These are phyloP conservation scores for Calonectria pseudoreteaudii DNA, from an alignment of 2,329 filamentous ascomycete genomes.

Conservation along the genomic window DNA sequence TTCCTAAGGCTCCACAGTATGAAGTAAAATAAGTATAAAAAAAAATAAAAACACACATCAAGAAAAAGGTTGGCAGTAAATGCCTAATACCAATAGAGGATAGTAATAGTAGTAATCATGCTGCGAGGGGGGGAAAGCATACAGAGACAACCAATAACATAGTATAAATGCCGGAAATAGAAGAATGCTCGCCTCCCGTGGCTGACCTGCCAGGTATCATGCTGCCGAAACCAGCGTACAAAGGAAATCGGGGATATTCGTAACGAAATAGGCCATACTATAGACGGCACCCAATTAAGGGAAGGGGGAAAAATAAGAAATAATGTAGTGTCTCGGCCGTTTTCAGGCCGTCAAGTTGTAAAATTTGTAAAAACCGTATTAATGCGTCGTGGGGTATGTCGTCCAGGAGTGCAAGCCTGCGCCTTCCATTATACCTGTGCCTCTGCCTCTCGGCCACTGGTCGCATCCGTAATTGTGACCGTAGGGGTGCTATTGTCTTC, in stretches of 20 bases:
- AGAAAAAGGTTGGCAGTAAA: not conserved
- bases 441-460: not conserved
- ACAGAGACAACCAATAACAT: conserved; percentile 22
- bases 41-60: not conserved
- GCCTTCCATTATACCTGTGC: conserved; percentile 7
- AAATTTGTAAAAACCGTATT: conserved; percentile 26
- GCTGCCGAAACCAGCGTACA: conserved; percentile 25
- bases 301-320: not conserved
- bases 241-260: conserved; percentile 16
- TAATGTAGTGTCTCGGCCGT: not conserved
- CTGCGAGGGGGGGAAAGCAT: conserved; percentile 14
- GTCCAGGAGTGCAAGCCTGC: conserved; percentile 4
- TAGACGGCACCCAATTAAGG: conserved; percentile 1
- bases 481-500: not conserved
- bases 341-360: conserved; percentile 3
- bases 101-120: conserved; percentile 19
- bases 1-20: not conserved
- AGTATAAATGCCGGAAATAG: conserved; percentile 10
- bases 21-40: not conserved
- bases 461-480: not conserved
- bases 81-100: not conserved
- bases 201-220: conserved; percentile 40
- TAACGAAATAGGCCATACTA: conserved; percentile 8
- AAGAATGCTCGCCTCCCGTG: conserved; percentile 31
- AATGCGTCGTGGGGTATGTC: conserved; percentile 10